Evolutionary conservation across 345 rosid genomes (phyloP).

Genomic region (Raphanus sativus): DNA sequence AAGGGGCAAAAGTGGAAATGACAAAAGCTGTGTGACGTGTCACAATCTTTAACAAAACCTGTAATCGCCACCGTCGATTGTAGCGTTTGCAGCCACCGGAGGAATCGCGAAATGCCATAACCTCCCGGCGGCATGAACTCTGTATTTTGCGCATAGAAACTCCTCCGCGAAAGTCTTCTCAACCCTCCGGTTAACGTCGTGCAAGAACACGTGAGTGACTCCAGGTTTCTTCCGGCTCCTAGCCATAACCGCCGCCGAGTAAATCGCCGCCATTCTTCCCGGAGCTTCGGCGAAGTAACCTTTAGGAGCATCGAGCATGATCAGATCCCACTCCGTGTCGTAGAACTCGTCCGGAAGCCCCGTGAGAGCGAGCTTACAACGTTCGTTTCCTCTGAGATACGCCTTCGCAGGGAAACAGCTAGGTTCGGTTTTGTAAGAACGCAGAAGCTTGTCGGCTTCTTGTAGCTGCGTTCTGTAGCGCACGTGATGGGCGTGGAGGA

Average conservation of each 20-base stretch:
- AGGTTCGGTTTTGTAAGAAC: slow-evolving; percentile 39
- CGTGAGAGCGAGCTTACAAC: slow-evolving; percentile 54
- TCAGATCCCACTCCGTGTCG: slow-evolving; percentile 68
- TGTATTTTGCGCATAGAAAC: slow-evolving; percentile 54
- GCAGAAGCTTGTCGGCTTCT: slow-evolving; percentile 49
- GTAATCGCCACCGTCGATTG: slow-evolving; percentile 26
- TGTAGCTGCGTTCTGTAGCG: slow-evolving; percentile 59
- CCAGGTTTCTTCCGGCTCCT: slow-evolving; percentile 54
- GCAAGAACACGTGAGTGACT: slow-evolving; percentile 65
- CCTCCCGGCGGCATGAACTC: slow-evolving; percentile 52
- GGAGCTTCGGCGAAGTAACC: slow-evolving; percentile 66
- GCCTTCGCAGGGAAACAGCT: slow-evolving; percentile 47
- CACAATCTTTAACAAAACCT: slow-evolving; percentile 37
- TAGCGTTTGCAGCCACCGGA: slow-evolving; percentile 39
- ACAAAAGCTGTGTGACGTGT: background rate
- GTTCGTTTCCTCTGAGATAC: slow-evolving; percentile 41
- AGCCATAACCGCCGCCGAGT: slow-evolving; percentile 71
- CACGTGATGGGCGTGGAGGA: slow-evolving; percentile 58
- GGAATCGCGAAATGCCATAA: slow-evolving; percentile 71
- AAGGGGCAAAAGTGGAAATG: slow-evolving; percentile 27
- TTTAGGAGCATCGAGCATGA: slow-evolving; percentile 68
- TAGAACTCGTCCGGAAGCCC: slow-evolving; percentile 63
- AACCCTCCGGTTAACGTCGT: slow-evolving; percentile 64
- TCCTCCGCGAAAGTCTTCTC: slow-evolving; percentile 59
- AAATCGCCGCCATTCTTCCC: slow-evolving; percentile 65